Base-by-base conservation (phyloP, 805 yeast genomes). In the Cyberlindnera mrakii region DNA sequence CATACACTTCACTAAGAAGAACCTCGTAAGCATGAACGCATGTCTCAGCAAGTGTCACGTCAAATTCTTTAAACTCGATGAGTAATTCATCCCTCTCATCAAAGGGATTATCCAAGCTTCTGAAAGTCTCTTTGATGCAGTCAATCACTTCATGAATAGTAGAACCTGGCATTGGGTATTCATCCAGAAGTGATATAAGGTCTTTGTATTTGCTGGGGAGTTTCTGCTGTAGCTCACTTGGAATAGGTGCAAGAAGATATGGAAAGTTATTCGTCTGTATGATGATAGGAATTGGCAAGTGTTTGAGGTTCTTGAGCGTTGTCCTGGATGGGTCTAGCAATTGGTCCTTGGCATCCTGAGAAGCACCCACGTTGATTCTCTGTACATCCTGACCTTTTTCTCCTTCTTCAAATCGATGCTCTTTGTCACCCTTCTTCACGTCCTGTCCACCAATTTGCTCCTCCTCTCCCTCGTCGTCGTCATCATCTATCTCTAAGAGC, bases 221-320 rank as follows among this genome's bases (percentile, higher is more conserved):
- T 8, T 14, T 29, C 0, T 25, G 16, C 3, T 34, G 25, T 3
- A 17, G 32, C 6, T 40, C 50, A 3, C 39, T 33, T 1, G 45
- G 19, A n/a, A 52, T 32, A 5, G 60, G 58, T 1, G 53, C 45
- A 11, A 57, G 32, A 2, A 54, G 37, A 27, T 54, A 54, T 7
- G 55, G 54, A 11, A 48, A 52, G 33, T 44, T 44, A 15, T 45
- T 39, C 2, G 54, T 50, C 10, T 49, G 40, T 1, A 57, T 35
- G 20, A 57, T 47, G 10, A 57, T 46, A 11, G 59, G 55, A 10
- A 53, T 39, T 10, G 54, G 49, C 11, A 23, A 23, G 9, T 23
- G 27, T 8, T 9, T 23, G 27, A 23, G 27, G 27, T 2, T 42
- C 31, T 8, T 36, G 38, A 33, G 36, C 40, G 15, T 25, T 23